Percentiles rank a stretch among this genome's conserved stretches.
Conservation (phyloP, 1,139 yeast genomes). For the Scheffersomyces titani region DNA sequence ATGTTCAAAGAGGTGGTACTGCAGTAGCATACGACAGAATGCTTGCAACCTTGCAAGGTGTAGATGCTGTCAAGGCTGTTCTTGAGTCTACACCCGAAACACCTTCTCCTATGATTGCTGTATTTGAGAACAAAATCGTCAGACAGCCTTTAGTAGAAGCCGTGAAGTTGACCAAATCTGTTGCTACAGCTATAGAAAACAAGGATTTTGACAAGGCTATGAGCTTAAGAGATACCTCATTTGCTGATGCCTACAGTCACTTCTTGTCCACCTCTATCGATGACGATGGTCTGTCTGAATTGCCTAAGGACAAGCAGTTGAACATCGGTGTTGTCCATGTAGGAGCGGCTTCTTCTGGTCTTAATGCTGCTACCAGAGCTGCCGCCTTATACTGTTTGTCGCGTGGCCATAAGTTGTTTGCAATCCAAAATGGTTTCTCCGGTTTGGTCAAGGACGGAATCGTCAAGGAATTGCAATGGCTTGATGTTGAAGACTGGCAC, state of each 20-base stretch:
- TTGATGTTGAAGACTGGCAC: constrained; percentile 74
- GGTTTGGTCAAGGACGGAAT: constrained; percentile 79
- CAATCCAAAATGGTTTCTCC: constrained; percentile 74
- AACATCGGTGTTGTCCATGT: constrained; percentile 77
- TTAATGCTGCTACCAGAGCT: constrained; percentile 76
- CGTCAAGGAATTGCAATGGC: constrained; percentile 62
- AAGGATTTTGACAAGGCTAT: constrained; percentile 67
- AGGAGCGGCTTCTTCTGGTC: constrained; percentile 84
- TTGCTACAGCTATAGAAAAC: constrained; percentile 63
- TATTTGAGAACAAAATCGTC: constrained; percentile 69
- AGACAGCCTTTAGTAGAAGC: constrained; percentile 73
- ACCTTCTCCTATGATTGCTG: constrained; percentile 77
- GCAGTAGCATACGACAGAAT: constrained; percentile 80
- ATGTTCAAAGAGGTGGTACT: constrained; percentile 85
- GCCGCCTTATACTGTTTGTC: constrained; percentile 75
- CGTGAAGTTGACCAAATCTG: constrained; percentile 66
- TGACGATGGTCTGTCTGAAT: constrained; percentile 58
- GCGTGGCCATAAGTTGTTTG: constrained; percentile 71
- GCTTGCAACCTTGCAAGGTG: constrained; percentile 80
- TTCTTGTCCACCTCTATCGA: constrained; percentile 69
- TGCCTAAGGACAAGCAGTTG: constrained; percentile 58
- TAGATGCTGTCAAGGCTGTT: constrained; percentile 79
- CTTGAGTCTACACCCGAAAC: constrained; percentile 68
- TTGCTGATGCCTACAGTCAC: constrained; percentile 69
- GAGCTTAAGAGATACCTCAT: constrained; percentile 69